These are phyloP conservation scores for rapeseed (Brassica napus) DNA, from an alignment of 345 rosid species.

Conservation along the genomic window Da-Ae NC_063438.1:21792001-21792500, in stretches of 20 bases:
- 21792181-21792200: not conserved
- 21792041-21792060: constrained; percentile 55
- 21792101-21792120: constrained; percentile 76
- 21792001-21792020: constrained; percentile 69
- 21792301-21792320: constrained; percentile 36
- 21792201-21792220: not conserved
- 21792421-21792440: constrained; percentile 9
- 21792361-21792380: constrained; percentile 15
- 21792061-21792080: constrained; percentile 54
- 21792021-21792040: constrained; percentile 54
- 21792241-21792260: not conserved
- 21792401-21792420: constrained; percentile 28
- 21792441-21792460: not conserved
- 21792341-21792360: constrained; percentile 13
- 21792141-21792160: not conserved
- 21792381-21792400: constrained; percentile 21
- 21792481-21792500: constrained; percentile 7
- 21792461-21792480: not conserved
- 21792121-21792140: not conserved
- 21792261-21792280: constrained; percentile 10
- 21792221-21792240: not conserved
- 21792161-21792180: not conserved
- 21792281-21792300: constrained; percentile 16
- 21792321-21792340: constrained; percentile 22
- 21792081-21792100: constrained; percentile 62